phyloP scores from a whole-genome alignment of 768 basidiomycete species.

The Cyclocybe aegerita region DNA sequence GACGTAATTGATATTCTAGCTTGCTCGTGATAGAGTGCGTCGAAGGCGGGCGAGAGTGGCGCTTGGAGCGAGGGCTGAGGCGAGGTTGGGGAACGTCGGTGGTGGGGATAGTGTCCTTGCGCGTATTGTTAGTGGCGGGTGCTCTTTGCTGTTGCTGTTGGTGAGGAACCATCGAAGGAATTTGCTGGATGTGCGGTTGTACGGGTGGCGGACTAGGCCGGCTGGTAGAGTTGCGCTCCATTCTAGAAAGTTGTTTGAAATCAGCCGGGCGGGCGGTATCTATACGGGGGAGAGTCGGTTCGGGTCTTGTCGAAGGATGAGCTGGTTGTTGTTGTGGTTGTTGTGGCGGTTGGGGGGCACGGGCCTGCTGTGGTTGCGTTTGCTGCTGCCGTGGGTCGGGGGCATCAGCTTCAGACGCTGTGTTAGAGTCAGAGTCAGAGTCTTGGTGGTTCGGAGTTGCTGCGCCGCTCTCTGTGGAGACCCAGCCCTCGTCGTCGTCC shows the following conservation, averaged over 20 bases:
- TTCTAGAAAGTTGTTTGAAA: slow-evolving; percentile 18
- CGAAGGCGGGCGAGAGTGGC: slow-evolving; percentile 61
- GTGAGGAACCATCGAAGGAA: neutral
- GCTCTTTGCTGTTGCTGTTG: slow-evolving; percentile 2
- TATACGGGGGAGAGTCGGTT: slow-evolving; percentile 24
- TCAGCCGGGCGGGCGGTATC: slow-evolving; percentile 37
- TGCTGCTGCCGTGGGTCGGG: slow-evolving; percentile 13
- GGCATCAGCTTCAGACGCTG: slow-evolving; percentile 33
- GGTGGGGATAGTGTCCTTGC: slow-evolving; percentile 2
- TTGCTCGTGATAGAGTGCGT: slow-evolving; percentile 51
- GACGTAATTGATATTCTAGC: slow-evolving; percentile 44
- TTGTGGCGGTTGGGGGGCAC: neutral
- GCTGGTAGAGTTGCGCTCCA: slow-evolving; percentile 3
- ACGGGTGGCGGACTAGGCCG: slow-evolving; percentile 6
- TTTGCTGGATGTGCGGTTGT: slow-evolving; percentile 10
- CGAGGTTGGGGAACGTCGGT: slow-evolving; percentile 19
- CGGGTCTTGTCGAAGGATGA: slow-evolving; percentile 6
- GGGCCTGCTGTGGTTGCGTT: neutral
- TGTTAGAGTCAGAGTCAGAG: slow-evolving; percentile 37
- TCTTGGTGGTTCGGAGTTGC: slow-evolving; percentile 58
- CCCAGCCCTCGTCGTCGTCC: slow-evolving; percentile 71
- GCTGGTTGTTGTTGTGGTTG: neutral
- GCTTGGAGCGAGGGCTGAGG: slow-evolving; percentile 36
- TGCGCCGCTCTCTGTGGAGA: slow-evolving; percentile 76
- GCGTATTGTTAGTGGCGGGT: slow-evolving; percentile 1